Evolutionary conservation across 768 basidiomycete species (phyloP).

Genomic region (Agrocybe pediades): DNA sequence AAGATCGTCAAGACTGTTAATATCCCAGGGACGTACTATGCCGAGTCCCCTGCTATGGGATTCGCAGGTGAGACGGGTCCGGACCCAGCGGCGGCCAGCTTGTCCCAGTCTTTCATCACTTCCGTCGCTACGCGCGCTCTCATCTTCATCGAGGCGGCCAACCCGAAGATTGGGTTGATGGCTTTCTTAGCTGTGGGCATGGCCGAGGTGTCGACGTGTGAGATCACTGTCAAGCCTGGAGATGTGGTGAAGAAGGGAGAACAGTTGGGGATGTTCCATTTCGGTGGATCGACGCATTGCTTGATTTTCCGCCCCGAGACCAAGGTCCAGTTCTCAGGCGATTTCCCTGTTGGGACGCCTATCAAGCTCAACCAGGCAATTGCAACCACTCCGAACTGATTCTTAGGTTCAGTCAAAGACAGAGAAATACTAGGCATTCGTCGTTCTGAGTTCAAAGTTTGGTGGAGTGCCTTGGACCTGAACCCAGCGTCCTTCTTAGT

Average conservation of each 20-base stretch:
- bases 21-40: constrained; percentile 2
- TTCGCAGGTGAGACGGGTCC: background rate
- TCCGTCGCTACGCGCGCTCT: background rate
- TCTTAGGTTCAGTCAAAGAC: no score
- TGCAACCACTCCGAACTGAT: no score
- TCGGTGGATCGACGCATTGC: constrained; percentile 1
- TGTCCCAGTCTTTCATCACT: no score
- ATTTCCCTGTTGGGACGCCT: background rate
- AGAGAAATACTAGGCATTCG: no score
- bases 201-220: constrained; percentile 1
- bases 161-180: background rate
- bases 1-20: background rate
- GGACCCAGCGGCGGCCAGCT: background rate
- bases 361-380: background rate
- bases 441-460: no score
- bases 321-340: background rate
- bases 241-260: constrained; percentile 1
- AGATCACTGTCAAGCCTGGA: background rate
- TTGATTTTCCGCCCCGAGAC: constrained; percentile 4
- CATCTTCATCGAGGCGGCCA: background rate
- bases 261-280: constrained; percentile 3
- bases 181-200: background rate
- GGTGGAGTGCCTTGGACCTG: no score
- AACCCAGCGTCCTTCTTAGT: no score
- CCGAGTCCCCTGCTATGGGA: background rate